Evolutionary conservation across 176 grass and related monocot genomes (phyloP).

Genomic region (Triticum aestivum): IWGSC_CS_RefSeq_v2.1 NC_057802.1:570132586-570133085

Average conservation of each 20-base stretch:
- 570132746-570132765: conserved; percentile 96
- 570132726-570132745: conserved; percentile 87
- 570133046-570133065: conserved; percentile 44
- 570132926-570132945: conserved; percentile 75
- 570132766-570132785: conserved; percentile 26
- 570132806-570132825: conserved; percentile 33
- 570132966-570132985: conserved; percentile 68
- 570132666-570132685: conserved; percentile 7
- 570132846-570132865: neutral
- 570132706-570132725: conserved; percentile 95
- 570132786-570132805: conserved; percentile 1
- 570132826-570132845: conserved; percentile 24
- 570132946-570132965: conserved; percentile 70
- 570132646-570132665: conserved; percentile 23
- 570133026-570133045: neutral
- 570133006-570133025: conserved; percentile 11
- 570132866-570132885: conserved; percentile 84
- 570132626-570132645: conserved; percentile 11
- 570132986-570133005: conserved; percentile 58
- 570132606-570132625: neutral
- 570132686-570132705: conserved; percentile 83
- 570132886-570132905: conserved; percentile 68
- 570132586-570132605: too few relatives aligned
- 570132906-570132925: conserved; percentile 69
- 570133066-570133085: conserved; percentile 66